phyloP scores from a whole-genome alignment of 441 rosid genomes.

The Erodium texanum region DNA sequence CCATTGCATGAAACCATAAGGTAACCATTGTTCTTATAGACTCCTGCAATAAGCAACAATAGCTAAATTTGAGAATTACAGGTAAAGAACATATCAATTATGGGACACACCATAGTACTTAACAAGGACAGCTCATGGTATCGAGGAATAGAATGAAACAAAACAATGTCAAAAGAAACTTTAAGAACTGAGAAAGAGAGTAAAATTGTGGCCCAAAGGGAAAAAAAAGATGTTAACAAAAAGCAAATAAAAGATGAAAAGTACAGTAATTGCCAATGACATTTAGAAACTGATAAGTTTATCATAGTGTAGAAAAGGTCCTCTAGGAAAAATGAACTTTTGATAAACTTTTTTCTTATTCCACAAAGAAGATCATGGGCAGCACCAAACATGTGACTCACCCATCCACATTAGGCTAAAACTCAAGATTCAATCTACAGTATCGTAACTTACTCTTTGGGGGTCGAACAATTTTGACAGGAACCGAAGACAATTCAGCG shows the following conservation, averaged over 20 bases:
- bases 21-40: slow-evolving; percentile 62
- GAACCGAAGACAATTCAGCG: slow-evolving; percentile 31
- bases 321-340: neutral
- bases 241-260: neutral
- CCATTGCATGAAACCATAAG: slow-evolving; percentile 74
- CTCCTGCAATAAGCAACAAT: slow-evolving; percentile 29
- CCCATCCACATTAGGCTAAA: neutral
- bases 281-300: neutral
- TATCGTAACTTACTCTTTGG: slow-evolving; percentile 45
- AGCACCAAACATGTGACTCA: neutral
- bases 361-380: too few species aligned
- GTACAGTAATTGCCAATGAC: neutral
- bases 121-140: too few species aligned
- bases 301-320: too few species aligned
- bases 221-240: too few species aligned
- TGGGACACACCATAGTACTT: neutral
- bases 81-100: neutral
- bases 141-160: too few species aligned
- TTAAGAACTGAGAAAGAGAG: neutral
- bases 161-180: neutral
- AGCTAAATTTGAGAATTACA: neutral
- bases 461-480: slow-evolving; percentile 37
- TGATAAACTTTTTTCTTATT: neutral
- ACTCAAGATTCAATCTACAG: neutral
- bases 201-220: neutral